Base-by-base conservation (phyloP, 1,284 basidiomycete species). In the Naganishia sp. region DNA sequence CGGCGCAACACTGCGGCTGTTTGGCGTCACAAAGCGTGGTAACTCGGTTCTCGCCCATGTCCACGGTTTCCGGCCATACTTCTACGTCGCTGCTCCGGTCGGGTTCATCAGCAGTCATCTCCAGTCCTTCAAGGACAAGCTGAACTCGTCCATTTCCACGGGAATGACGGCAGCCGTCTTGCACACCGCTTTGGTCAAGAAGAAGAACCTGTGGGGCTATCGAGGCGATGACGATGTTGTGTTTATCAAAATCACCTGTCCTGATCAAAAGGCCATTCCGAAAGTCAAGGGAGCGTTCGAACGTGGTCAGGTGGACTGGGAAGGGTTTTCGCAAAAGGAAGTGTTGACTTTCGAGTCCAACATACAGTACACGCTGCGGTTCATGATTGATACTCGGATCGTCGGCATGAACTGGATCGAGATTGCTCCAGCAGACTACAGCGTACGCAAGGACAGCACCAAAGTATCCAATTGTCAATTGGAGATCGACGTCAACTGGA, bases 371-470 rank as follows among this genome's bases (percentile, higher is more conserved):
- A 87, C 85, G 1, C 81, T 97, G 53, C 87, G 94, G 4, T 97
- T 96, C 78, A 97, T 97, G 94, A 93, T 97, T 69, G 94, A 97
- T 74, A 90, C 90, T 9, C 70, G 94, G 90, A 86, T 97, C 25
- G 88, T 94, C 50, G 94, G 94, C 3, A 97, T 97, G 94, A 97
- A 95, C 75, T 97, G 94, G 94, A 88, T 97, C 48, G 92, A 96
- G 78, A 81, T 93, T 21, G 89, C 89, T 2, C 86, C 88, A 1
- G 90, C 90, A 1, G 87, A 86, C 72, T 97, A 96, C 74, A 82
- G 82, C 18, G 72, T 94, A 10, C 69, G 88, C 18, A 72, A 83
- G 0, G 81, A 79, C 9, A 81, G 82, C 39, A 82, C 84, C 39
- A 90, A 87, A 75, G 83, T 84, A 50, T 94, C 93, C 0, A 84